Percentiles rank a stretch among this genome's conserved stretches.
phyloP scores from a whole-genome alignment of 345 rosid genomes.

The Sonneratia alba region DNA sequence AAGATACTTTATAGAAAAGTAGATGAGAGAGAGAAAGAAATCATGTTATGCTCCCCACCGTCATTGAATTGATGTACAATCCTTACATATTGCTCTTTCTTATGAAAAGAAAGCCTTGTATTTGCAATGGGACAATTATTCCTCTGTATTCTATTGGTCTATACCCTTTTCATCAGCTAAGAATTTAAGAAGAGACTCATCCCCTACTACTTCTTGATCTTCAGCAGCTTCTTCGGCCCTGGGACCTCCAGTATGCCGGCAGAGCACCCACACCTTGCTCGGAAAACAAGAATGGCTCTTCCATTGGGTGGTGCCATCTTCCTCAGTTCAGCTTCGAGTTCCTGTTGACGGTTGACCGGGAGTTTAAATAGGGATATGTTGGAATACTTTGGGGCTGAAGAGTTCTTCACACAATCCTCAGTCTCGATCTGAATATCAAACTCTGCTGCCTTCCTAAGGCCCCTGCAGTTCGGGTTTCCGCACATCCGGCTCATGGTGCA shows the following conservation, averaged over 20 bases:
- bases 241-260: slow-evolving; percentile 83
- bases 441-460: slow-evolving; percentile 67
- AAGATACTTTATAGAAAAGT: not conserved
- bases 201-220: slow-evolving; percentile 59
- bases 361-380: slow-evolving; percentile 53
- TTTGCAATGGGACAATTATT: not conserved
- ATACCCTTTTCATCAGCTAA: not conserved
- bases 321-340: slow-evolving; percentile 17
- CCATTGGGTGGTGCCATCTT: slow-evolving; percentile 24
- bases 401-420: slow-evolving; percentile 69
- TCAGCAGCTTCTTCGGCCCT: slow-evolving; percentile 67
- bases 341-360: slow-evolving; percentile 20
- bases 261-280: slow-evolving; percentile 29
- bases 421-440: slow-evolving; percentile 91
- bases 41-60: not conserved
- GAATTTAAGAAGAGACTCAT: not conserved
- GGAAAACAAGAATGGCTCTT: slow-evolving; percentile 18
- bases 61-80: not conserved
- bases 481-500: slow-evolving; percentile 52
- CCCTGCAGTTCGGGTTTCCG: slow-evolving; percentile 73
- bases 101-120: not conserved
- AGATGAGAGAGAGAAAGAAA: not conserved
- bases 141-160: not conserved
- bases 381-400: slow-evolving; percentile 27
- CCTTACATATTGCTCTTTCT: not conserved